Percentiles rank a stretch among this genome's conserved stretches.
phyloP scores from a whole-genome alignment of 2,329 filamentous ascomycete genomes.

The Hawksworthiomyces lignivorus region DNA sequence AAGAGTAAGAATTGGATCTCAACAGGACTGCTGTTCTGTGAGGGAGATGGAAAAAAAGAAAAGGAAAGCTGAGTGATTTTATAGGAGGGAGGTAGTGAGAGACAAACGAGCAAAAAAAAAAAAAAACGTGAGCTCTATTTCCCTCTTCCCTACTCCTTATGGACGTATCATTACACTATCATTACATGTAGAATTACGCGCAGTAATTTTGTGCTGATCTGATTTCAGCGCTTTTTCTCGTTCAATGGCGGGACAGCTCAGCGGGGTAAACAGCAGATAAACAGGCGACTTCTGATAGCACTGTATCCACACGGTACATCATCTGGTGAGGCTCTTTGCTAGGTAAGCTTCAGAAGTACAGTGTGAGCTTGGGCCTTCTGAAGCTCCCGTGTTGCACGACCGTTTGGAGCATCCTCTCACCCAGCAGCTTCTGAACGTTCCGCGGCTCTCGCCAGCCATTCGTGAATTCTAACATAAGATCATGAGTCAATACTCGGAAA shows the following conservation, averaged over 20 bases:
- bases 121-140: conserved; percentile 1
- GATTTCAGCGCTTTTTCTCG: background rate
- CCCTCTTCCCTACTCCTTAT: too few species aligned
- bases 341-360: too few species aligned
- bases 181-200: too few species aligned
- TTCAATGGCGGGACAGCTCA: background rate
- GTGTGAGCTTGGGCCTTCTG: too few species aligned
- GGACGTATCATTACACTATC: too few species aligned
- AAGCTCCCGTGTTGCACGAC: too few species aligned
- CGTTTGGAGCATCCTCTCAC: background rate
- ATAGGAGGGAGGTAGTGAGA: background rate
- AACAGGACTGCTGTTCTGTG: too few species aligned
- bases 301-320: background rate
- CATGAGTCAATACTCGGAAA: too few species aligned
- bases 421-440: conserved; percentile 1
- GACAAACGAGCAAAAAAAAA: conserved; percentile 3
- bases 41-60: conserved; percentile 1
- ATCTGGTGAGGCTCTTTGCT: too few species aligned
- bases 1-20: too few species aligned
- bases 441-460: background rate
- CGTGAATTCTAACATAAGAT: too few species aligned
- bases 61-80: conserved; percentile 13
- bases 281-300: background rate
- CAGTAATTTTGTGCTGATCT: background rate
- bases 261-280: background rate